Percentiles rank a stretch among this genome's conserved stretches.
phyloP scores from a whole-genome alignment of 73 alveolate species.

The Tetrahymena borealis region DNA sequence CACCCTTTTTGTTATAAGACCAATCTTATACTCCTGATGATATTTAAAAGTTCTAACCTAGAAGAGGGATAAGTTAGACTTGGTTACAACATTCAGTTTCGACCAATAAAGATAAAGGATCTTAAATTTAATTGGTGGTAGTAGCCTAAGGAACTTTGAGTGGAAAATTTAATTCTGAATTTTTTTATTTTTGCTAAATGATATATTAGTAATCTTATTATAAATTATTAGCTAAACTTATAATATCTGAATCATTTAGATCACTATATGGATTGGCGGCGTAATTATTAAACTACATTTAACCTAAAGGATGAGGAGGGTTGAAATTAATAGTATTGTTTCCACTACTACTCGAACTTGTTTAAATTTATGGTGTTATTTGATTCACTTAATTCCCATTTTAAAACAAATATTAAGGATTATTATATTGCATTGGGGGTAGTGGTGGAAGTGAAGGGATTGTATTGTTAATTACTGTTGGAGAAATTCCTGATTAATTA shows the following conservation, averaged over 20 bases:
- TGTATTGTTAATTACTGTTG: not conserved
- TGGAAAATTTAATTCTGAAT: not conserved
- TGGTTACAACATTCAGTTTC: not conserved
- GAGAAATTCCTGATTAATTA: not conserved
- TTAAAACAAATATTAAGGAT: not conserved
- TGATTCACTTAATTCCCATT: not conserved
- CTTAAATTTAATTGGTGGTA: not conserved
- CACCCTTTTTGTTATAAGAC: not conserved
- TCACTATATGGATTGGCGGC: not conserved
- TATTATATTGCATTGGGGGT: not conserved
- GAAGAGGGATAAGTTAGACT: not conserved
- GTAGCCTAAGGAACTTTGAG: not conserved
- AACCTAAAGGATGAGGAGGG: not conserved
- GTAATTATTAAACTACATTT: not conserved
- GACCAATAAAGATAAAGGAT: not conserved
- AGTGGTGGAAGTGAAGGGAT: not conserved
- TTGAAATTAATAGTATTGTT: not conserved
- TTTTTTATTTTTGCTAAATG: not conserved
- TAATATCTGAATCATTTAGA: not conserved
- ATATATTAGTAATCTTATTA: not conserved
- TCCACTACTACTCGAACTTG: not conserved
- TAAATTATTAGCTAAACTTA: not conserved
- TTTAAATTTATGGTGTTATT: not conserved
- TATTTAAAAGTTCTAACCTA: not conserved
- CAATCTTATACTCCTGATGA: not conserved